Evolutionary conservation across 2,329 filamentous ascomycete genomes (phyloP), one percentile per base, ranked within the genome.

Genomic region (Phaeosphaeriaceae sp.): DNA sequence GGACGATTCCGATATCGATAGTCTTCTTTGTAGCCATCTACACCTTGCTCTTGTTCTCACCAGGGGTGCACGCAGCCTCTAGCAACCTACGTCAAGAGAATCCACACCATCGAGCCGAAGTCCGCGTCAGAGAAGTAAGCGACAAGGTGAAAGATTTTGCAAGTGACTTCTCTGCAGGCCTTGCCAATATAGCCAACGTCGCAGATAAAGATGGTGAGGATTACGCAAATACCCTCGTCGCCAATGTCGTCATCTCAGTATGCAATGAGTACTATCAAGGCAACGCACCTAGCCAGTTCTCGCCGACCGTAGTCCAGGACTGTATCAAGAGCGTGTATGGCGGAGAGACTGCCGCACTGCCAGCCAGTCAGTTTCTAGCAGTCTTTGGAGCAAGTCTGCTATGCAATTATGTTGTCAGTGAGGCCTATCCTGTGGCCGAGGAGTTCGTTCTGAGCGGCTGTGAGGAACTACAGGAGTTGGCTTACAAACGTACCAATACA

Each of bases 371-470:
- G 26, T 67, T 69, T 48, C 55, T 63, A 3, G 63, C 61, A n/a
- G 62, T 69, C 1, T 67, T 69, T 53, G 66, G 66, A 19, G 65
- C 63, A 4, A 69, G 66, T 43, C 50, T 69, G 42, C 58, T 69
- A 5, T 69, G 66, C 46, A 59, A 67, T 30, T 67, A 67, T 47
- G 54, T 58, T 7, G 54, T 67, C 10, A 64, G 58, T 43, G 64
- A 69, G 46, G 64, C 65, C 4, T 69, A 58, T 49, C 66, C 66
- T 17, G 58, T 69, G 24, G 66, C 64, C 2, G 22, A 61, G 22
- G 64, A 69, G 23, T 65, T 69, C 40, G 51, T 58, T 22, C 40
- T 55, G 15, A 61, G 63, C 49, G 66, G 59, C 10, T 69, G 66
- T 35, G 58, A 67, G 49, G 65, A 60, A 10, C 50, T 69, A 11